Conservation (phyloP, 192 early-diverging fungal genomes). For the Mortierella hygrophila region DNA sequence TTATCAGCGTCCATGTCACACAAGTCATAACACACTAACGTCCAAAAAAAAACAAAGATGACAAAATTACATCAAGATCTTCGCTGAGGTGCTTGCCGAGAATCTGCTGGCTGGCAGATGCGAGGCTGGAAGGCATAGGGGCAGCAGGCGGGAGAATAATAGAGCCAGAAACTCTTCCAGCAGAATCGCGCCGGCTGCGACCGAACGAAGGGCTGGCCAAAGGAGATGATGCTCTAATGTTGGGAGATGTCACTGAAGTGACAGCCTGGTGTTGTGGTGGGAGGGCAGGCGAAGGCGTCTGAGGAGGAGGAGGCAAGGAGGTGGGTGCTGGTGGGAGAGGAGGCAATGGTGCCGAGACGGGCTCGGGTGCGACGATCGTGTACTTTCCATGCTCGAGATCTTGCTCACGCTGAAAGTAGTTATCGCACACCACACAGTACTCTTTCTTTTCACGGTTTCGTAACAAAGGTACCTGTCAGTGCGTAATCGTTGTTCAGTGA, state of each 20-base stretch:
- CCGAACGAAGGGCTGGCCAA: slow-evolving; percentile 27
- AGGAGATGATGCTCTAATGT: slow-evolving; percentile 28
- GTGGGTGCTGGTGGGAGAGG: slow-evolving; percentile 3
- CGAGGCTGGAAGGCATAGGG: slow-evolving; percentile 20
- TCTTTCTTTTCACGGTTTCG: slow-evolving; percentile 55
- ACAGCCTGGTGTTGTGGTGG: slow-evolving; percentile 13
- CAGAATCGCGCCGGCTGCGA: slow-evolving; percentile 27
- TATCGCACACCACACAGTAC: slow-evolving; percentile 59
- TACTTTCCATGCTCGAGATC: slow-evolving; percentile 52
- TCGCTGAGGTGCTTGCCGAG: slow-evolving; percentile 40
- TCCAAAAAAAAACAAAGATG: background rate
- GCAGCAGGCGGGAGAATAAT: slow-evolving; percentile 40
- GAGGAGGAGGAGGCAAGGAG: slow-evolving; percentile 24
- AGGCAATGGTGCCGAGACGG: slow-evolving; percentile 27
- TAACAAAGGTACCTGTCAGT: slow-evolving; percentile 45
- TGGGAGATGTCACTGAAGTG: slow-evolving; percentile 13
- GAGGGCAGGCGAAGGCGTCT: slow-evolving; percentile 12
- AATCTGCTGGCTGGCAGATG: slow-evolving; percentile 31
- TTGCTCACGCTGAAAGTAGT: slow-evolving; percentile 51
- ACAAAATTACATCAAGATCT: slow-evolving; percentile 35
- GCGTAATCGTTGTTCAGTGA: background rate
- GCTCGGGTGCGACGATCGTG: slow-evolving; percentile 33
- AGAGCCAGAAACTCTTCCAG: slow-evolving; percentile 26
- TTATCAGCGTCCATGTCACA: background rate
- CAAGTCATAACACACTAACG: too few species aligned